A percentile compares a stretch with the other conserved stretches of the same genome.
Conservation (phyloP, 768 basidiomycete genomes). For the Rossbeevera mucosa region DNA sequence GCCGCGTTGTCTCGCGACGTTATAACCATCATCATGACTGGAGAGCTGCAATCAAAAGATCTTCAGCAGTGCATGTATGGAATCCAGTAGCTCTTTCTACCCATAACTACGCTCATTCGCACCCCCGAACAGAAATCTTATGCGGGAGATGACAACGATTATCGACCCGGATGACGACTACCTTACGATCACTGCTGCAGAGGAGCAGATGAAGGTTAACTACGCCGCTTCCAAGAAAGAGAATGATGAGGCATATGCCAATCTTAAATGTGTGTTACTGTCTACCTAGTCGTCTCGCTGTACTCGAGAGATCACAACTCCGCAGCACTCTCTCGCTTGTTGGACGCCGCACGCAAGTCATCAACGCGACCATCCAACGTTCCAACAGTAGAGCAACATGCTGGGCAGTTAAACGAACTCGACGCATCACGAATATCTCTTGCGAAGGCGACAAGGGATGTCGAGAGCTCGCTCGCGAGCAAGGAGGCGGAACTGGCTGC, state of each 20-base stretch:
- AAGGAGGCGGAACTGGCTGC: constrained; percentile 67
- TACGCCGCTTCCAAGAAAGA: constrained; percentile 60
- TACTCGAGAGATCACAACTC: neutral
- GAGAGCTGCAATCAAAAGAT: constrained; percentile 31
- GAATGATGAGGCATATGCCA: constrained; percentile 60
- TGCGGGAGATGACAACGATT: constrained; percentile 64
- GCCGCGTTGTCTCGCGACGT: neutral
- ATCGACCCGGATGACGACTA: constrained; percentile 80
- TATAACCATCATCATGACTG: constrained; percentile 17
- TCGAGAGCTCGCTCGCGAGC: constrained; percentile 57
- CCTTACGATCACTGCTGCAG: constrained; percentile 66
- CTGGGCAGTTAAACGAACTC: constrained; percentile 56
- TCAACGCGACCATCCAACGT: constrained; percentile 65
- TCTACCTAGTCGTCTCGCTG: neutral
- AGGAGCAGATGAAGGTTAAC: constrained; percentile 60
- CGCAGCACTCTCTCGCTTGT: constrained; percentile 55
- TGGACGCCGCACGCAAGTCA: constrained; percentile 69
- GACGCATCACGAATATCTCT: constrained; percentile 60
- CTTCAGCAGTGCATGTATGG: constrained; percentile 34
- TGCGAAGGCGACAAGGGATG: constrained; percentile 71
- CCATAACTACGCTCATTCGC: neutral
- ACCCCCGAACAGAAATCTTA: constrained; percentile 48
- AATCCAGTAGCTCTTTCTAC: neutral
- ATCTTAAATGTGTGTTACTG: constrained; percentile 51
- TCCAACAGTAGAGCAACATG: constrained; percentile 62